Percentiles rank a stretch among this genome's conserved stretches.
These are phyloP conservation scores for Mallotus nudiflorus DNA, from an alignment of 345 rosid genomes.

Conservation along the genomic window DNA sequence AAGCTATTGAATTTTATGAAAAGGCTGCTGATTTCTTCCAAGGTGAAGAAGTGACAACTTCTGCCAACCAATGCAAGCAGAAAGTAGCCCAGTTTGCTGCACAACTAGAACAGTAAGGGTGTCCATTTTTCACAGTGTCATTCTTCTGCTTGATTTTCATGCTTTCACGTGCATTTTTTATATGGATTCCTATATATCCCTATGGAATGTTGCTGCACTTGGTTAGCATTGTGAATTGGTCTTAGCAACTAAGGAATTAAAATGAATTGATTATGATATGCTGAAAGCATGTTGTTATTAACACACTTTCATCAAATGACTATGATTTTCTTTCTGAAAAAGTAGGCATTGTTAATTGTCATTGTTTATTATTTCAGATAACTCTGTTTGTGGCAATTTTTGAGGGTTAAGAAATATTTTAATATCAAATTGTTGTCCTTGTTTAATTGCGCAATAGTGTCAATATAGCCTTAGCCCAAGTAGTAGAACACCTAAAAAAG, in stretches of 20 bases:
- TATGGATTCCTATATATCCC: neutral
- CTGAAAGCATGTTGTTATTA: neutral
- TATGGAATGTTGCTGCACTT: neutral
- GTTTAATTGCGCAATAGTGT: neutral
- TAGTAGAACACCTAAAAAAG: neutral
- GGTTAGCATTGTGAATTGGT: neutral
- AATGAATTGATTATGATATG: neutral
- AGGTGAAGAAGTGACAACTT: conserved; percentile 65
- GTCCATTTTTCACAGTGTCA: neutral
- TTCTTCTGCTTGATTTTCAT: neutral
- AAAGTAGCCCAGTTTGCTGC: conserved; percentile 97
- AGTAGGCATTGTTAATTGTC: neutral
- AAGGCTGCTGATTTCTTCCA: conserved; percentile 39
- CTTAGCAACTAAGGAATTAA: neutral
- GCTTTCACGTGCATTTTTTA: neutral
- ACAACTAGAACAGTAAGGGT: conserved; percentile 81
- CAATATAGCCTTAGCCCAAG: neutral
- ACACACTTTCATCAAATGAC: neutral
- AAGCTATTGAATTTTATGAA: conserved; percentile 24
- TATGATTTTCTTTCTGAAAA: conserved; percentile 2
- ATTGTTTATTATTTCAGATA: too few species aligned
- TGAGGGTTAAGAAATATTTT: neutral
- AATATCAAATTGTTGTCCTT: neutral
- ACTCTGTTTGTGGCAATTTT: neutral
- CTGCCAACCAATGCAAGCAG: conserved; percentile 98